Base-by-base conservation (phyloP, 371 early-diverging fungal genomes). In the Blakeslea trispora region DNA sequence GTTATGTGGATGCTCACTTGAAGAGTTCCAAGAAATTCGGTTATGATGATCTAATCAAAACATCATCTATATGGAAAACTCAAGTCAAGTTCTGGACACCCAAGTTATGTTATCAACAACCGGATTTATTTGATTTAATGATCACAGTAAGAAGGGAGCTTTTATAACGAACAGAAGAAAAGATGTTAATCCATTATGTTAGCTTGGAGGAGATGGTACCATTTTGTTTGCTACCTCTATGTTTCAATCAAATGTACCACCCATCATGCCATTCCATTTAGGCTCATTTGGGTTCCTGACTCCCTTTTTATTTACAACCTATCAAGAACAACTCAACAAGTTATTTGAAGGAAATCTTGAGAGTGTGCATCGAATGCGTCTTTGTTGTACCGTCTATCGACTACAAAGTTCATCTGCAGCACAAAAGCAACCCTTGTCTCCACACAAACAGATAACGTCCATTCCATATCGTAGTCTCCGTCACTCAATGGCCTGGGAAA, bases 271-370 rank as follows among this genome's bases (percentile, higher is more conserved):
- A 0, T 94, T 97, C 67, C 88, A 92, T 59, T 65, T 92, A 22
- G 94, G 93, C 3, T 89, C 94, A 35, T 71, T 97, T 42, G 96
- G 96, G 5, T 97, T 97, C 53, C 68, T 97, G 43, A 94, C 96
- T 0, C 89, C 90, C 0, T 96, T 93, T 66, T 75, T 87, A 32
- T 89, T 88, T 48, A 68, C 63, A 1, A 66, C 79, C 18, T 83
- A 85, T 41, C 62, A 74, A 15, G 53, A 79, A 6, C 77, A 82
- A 11, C 70, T 92, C 8, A 64, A 67, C 11, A 66, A 77, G 21
- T 67, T 83, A 13, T 80, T 90, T 47, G 74, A 77, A 17, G 74
- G 81, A 17, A 81, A 87, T 13, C 41, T 69, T 1, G 83, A 85
- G 53, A 76, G 88, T 21, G 82, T 87, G 53, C 92, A 90, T 52